Evolutionary conservation across 208 protist species (phyloP).

Genomic region (Trypanosoma lewisi): DNA sequence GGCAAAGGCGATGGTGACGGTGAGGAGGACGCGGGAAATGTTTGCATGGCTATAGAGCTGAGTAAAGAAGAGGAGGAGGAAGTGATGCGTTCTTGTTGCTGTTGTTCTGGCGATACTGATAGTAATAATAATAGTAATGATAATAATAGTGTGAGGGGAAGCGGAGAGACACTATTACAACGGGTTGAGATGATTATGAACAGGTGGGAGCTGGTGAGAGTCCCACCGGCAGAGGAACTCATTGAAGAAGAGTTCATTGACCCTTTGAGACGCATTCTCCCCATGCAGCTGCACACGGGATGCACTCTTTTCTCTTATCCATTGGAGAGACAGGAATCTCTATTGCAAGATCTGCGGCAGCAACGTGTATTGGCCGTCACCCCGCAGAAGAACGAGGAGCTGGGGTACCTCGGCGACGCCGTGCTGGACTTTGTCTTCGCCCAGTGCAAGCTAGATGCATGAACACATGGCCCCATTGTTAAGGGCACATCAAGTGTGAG

Average conservation of each 20-base stretch:
- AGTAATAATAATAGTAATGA: background rate
- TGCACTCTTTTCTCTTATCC: background rate
- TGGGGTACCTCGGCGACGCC: conserved; percentile 53
- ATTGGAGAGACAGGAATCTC: background rate
- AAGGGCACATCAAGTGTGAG: conserved; percentile 22
- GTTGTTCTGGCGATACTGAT: background rate
- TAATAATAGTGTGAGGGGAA: background rate
- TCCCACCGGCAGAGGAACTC: conserved; percentile 9
- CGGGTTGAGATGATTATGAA: background rate
- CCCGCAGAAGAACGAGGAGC: conserved; percentile 27
- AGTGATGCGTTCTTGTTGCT: background rate
- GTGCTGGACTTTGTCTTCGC: conserved; percentile 40
- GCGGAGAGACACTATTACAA: background rate
- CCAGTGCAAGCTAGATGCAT: conserved; percentile 18
- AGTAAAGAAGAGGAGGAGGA: background rate
- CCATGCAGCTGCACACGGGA: background rate
- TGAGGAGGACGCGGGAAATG: too few species aligned
- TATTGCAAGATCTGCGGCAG: conserved; percentile 18
- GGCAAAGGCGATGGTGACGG: background rate
- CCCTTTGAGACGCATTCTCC: conserved; percentile 8
- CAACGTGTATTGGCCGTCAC: conserved; percentile 32
- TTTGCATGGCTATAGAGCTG: background rate
- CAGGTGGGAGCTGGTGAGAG: conserved; percentile 4
- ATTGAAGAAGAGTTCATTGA: conserved; percentile 18
- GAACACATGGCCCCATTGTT: conserved; percentile 27